Conservation (phyloP, 2,329 filamentous ascomycete genomes). For the Remersonia thermophila region DNA sequence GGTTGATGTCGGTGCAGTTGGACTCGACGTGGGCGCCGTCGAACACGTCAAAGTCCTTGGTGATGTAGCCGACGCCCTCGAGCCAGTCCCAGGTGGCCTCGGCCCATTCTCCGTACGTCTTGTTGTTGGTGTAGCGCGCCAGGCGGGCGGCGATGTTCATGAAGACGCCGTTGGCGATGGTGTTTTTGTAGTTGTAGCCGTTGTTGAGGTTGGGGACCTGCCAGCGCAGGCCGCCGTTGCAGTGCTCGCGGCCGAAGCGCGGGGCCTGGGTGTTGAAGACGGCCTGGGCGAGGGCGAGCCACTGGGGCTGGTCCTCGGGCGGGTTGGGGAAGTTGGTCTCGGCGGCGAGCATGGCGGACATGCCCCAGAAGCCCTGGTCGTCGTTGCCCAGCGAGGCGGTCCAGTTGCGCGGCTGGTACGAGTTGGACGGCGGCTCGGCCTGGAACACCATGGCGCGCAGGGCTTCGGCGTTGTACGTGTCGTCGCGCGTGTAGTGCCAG, state of each 20-base stretch:
- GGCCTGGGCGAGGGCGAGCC: slow-evolving; percentile 42
- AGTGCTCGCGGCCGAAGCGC: slow-evolving; percentile 47
- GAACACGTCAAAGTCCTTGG: slow-evolving; percentile 44
- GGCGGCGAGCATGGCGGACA: slow-evolving; percentile 41
- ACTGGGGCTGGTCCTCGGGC: slow-evolving; percentile 34
- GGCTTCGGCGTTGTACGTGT: slow-evolving; percentile 39
- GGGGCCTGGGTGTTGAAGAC: slow-evolving; percentile 44
- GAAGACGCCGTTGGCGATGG: slow-evolving; percentile 29
- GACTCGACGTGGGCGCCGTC: slow-evolving; percentile 41
- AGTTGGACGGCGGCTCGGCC: slow-evolving; percentile 17
- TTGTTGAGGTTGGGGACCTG: slow-evolving; percentile 50
- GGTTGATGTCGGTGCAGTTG: slow-evolving; percentile 44
- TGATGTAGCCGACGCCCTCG: slow-evolving; percentile 31
- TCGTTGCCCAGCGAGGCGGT: slow-evolving; percentile 37
- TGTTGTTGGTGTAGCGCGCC: slow-evolving; percentile 42
- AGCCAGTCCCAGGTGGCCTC: slow-evolving; percentile 40
- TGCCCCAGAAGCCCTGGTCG: slow-evolving; percentile 55
- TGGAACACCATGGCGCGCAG: slow-evolving; percentile 18
- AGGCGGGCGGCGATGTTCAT: slow-evolving; percentile 39
- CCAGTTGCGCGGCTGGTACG: slow-evolving; percentile 21
- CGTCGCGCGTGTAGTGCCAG: slow-evolving; percentile 50
- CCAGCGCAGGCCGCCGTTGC: slow-evolving; percentile 46
- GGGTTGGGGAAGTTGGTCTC: slow-evolving; percentile 45
- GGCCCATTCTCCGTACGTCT: slow-evolving; percentile 41
- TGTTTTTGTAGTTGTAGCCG: slow-evolving; percentile 51